phyloP scores from a whole-genome alignment of 1,284 basidiomycete species.

The Bjerkandera adusta region DNA sequence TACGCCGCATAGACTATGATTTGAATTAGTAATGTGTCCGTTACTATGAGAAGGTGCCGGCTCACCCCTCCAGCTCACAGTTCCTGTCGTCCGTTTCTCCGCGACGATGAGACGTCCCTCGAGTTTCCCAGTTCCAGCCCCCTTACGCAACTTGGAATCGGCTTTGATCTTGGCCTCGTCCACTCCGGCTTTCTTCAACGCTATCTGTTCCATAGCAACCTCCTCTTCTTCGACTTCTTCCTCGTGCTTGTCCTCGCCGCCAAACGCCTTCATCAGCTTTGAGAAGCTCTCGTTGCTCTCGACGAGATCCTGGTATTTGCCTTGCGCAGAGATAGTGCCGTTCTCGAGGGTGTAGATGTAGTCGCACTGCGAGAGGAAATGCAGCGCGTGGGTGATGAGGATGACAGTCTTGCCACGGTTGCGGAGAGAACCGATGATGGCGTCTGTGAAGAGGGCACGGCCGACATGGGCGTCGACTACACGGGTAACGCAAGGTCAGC shows the following conservation, averaged over 20 bases:
- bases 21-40: neutral
- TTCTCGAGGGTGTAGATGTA: slow-evolving; percentile 61
- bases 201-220: slow-evolving; percentile 27
- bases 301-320: slow-evolving; percentile 60
- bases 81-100: slow-evolving; percentile 65
- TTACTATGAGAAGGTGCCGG: neutral
- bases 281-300: slow-evolving; percentile 55
- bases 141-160: slow-evolving; percentile 36
- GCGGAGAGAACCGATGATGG: slow-evolving; percentile 55
- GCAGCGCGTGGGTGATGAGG: slow-evolving; percentile 72
- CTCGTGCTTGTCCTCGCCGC: slow-evolving; percentile 44
- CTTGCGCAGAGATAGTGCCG: slow-evolving; percentile 63
- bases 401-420: slow-evolving; percentile 62
- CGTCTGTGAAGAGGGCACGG: slow-evolving; percentile 65
- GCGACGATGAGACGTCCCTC: slow-evolving; percentile 63
- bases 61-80: slow-evolving; percentile 53
- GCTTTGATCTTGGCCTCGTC: slow-evolving; percentile 42
- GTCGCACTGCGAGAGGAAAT: slow-evolving; percentile 68
- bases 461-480: slow-evolving; percentile 71
- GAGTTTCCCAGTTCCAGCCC: slow-evolving; percentile 58
- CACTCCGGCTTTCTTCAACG: slow-evolving; percentile 22
- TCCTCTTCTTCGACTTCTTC: slow-evolving; percentile 39
- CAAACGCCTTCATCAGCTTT: slow-evolving; percentile 63
- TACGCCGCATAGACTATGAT: slow-evolving; percentile 67
- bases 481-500: slow-evolving; percentile 1